Percentiles rank a stretch among this genome's conserved stretches.
Evolutionary conservation across 768 basidiomycete species (phyloP).

Genomic region (Tremella yokohamensis): DNA sequence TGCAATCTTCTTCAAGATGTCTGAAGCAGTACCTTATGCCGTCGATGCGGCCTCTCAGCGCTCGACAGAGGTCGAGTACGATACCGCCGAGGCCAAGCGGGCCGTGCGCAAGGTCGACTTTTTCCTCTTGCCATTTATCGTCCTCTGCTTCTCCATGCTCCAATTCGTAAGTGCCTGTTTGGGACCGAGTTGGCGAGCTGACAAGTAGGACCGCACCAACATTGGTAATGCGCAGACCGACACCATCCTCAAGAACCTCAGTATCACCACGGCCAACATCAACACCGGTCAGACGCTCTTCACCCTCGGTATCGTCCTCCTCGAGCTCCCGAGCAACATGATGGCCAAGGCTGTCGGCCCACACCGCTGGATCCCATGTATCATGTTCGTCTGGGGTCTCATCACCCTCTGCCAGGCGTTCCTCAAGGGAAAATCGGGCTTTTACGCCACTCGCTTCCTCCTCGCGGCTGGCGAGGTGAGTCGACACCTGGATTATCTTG

Average conservation of each 20-base stretch:
- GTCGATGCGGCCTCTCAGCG: too few relatives aligned
- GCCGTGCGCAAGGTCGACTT: constrained; percentile 25
- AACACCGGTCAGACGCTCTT: constrained; percentile 44
- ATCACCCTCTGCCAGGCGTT: constrained; percentile 43
- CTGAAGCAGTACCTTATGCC: too few relatives aligned
- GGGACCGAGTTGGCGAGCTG: too few relatives aligned
- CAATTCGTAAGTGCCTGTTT: constrained; percentile 17
- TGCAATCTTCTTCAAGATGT: background rate
- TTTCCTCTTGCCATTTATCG: constrained; percentile 14
- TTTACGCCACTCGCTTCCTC: constrained; percentile 38
- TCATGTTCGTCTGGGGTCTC: constrained; percentile 39
- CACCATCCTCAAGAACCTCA: constrained; percentile 27
- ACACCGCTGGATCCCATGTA: constrained; percentile 34
- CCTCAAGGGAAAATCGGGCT: constrained; percentile 25
- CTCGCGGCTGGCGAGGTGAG: constrained; percentile 27
- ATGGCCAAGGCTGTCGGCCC: constrained; percentile 32
- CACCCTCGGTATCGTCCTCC: constrained; percentile 42
- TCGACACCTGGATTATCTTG: background rate
- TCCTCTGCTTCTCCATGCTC: constrained; percentile 20
- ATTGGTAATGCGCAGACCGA: constrained; percentile 32
- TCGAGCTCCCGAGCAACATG: constrained; percentile 42
- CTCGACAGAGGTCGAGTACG: constrained; percentile 7
- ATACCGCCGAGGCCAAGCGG: constrained; percentile 9
- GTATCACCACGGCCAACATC: constrained; percentile 31
- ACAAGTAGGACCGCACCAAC: constrained; percentile 18